These are phyloP conservation scores for Casuarina equisetifolia DNA, from an alignment of 306 rosid species.

Conservation along the genomic window DNA sequence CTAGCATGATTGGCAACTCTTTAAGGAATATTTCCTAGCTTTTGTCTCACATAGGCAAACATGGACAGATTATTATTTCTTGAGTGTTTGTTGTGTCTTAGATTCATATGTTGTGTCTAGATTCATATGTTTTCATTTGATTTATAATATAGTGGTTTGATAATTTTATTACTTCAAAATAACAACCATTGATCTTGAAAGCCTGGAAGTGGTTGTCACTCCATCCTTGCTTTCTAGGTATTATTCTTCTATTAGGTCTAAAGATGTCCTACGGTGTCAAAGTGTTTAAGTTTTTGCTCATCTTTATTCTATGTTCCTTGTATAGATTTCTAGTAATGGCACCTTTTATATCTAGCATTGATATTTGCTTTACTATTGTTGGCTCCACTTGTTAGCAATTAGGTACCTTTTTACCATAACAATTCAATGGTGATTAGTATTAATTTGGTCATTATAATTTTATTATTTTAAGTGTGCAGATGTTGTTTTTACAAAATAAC, in stretches of 20 bases:
- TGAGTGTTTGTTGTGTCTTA: neutral
- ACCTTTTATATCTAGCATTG: slow-evolving; percentile 53
- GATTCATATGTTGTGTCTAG: neutral
- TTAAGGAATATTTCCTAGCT: neutral
- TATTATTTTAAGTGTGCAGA: slow-evolving; percentile 70
- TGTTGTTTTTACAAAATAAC: slow-evolving; percentile 18
- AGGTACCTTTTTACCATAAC: slow-evolving; percentile 85
- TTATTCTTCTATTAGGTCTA: too few relatives aligned
- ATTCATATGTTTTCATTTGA: neutral
- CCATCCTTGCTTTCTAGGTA: neutral
- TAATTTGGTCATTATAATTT: slow-evolving; percentile 63
- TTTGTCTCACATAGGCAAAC: too few relatives aligned
- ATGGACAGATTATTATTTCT: too few relatives aligned
- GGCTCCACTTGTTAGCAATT: slow-evolving; percentile 69
- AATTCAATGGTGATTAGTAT: slow-evolving; percentile 75
- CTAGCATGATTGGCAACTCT: slow-evolving; percentile 34
- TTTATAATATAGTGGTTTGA: too few relatives aligned
- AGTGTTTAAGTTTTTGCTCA: neutral
- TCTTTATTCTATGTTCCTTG: neutral
- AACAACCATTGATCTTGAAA: too few relatives aligned
- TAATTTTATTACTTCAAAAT: too few relatives aligned
- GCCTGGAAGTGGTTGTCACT: neutral
- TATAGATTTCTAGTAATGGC: slow-evolving; percentile 73
- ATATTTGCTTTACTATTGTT: slow-evolving; percentile 53
- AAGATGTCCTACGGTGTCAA: too few relatives aligned